Evolutionary conservation across 345 rosid species (phyloP), one percentile per base, ranked within the genome.

Genomic region (Eucalyptus marginata): DNA sequence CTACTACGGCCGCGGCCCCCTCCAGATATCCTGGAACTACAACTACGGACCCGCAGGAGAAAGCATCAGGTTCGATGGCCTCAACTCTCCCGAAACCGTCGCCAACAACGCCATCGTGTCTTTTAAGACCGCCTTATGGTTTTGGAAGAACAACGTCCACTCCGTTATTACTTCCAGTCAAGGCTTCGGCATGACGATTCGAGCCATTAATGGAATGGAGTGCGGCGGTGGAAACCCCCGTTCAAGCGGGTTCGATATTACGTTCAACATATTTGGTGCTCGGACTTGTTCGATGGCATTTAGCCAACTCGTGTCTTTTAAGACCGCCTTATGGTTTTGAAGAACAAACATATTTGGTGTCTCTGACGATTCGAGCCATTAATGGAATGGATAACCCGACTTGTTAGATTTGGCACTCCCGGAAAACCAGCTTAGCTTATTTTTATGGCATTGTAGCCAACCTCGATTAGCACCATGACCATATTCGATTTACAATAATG

Each of bases 31-130:
- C 36, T 93, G 95, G 93, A 95, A 95, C 90, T 93, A 88, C 86
- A 95, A 94, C 89, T 95, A 94, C 83, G 94, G 96, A 14, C 52
- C 92, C 1, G 93, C 94, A 24, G 96, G 96, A 7, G 50, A 88
- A 12, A 89, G 81, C 90, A 88, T 95, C 6, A 43, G 76, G 24
- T 92, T 95, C 12, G 86, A 93, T 43, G 93, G 92, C 12, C 83
- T 94, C 47, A 50, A 89, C 51, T 88, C 93, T 56, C 96, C n/a
- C 1, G 96, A 89, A 20, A 91, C 87, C 0, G 96, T 93, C 10
- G 90, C 92, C 76, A 92, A 86, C 25, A 91, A 91, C 91, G 89
- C 91, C 10, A 58, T 46, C 13, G 87, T 92, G 64, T 91, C 96
- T 15, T 95, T 93, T 89, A 90, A 91, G 91, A 92, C 94, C 2